Base-by-base conservation (phyloP, 371 early-diverging fungal genomes). In the Mortierella sp. region DNA sequence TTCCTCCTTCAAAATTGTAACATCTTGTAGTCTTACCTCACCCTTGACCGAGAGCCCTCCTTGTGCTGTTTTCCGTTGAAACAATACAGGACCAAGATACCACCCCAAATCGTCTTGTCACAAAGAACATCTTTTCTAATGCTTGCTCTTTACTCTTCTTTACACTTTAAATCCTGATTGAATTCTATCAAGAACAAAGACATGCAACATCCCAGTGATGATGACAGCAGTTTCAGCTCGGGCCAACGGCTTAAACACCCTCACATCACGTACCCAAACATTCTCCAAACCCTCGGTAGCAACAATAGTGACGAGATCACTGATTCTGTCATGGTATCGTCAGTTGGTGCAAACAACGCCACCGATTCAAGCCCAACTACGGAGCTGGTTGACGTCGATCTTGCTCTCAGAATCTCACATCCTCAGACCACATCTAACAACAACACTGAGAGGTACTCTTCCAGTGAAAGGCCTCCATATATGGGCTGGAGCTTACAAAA, bases 191-290 rank as follows among this genome's bases (percentile, higher is more conserved):
- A 62, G 30, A 35, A 47, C 72, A 60, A 28, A 51, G 14, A 52
- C 11, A 61, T 12, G n/a, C 26, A 62, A 37, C 12, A 37, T 35
- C 22, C 5, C 59, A 63, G 16, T 45, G 35, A 47, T 59, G 47
- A 18, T 57, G 39, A 61, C 11, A 62, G 6, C 52, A 61, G 28
- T n/a, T 35, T 30, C 40, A 39, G 14, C 35, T 24, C 8, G n/a
- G 43, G 24, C 37, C 61, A 9, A 20, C 54, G 28, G 26, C 64
- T 77, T 5, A 24, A 72, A 6, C 73, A 78, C 55, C 78, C 78
- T n/a, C 78, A 78, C n/a, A 73, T 78, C 45, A 59, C 69, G 20
- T 78, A 73, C 51, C 73, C 78, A 58, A 30, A 28, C 43, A 66
- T 62, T 26, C 16, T 24, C 18, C 54, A 59, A 18, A 54, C 60